Base-by-base conservation (phyloP, 2,329 filamentous ascomycete genomes). In the Sclerotinia spermophila region DNA sequence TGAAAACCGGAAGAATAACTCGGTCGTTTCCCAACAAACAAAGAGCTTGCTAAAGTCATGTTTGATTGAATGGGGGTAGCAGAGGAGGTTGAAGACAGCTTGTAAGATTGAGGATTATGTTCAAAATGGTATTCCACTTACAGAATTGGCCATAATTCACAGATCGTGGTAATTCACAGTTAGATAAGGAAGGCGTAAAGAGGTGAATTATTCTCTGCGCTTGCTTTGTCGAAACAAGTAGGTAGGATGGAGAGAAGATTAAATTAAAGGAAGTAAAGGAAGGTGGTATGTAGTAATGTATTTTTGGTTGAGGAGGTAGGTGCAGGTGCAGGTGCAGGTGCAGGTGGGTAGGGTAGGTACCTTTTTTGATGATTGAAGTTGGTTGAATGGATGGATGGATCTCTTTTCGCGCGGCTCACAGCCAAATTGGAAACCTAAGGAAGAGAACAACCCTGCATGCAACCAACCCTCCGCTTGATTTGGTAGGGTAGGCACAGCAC, bases 141-240 rank as follows among this genome's bases (percentile, higher is more conserved):
- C 68, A 69, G 68, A 24, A 65, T 69, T 69, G 30, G 68, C 68
- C 68, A 69, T 69, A 69, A 69, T 69, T 69, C 38, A 65, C 58
- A 48, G 55, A 55, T 65, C 35, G 48, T 44, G 27, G 59, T n/a
- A 35, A 48, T 55, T 65, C 21, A 45, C 68, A 38, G 51, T 69
- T 33, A 38, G 68, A 65, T 65, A 65, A 65, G 68, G 68, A 65
- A 69, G 51, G 45, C 27, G 38, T 65, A 13, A 30, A 40, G 68
- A 65, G 58, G 59, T 67, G 68, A 55, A 65, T 40, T 35, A 56
- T 40, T 69, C 59, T 69, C 24, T 65, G 68, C 59, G 58, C 45
- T 65, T 56, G 55, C 17, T 55, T 40, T 5, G 38, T 55, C 3
- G 33, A 21, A 35, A 17, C 27, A 65, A 24, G 48, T 11, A 51